Conservation (phyloP, 1,284 basidiomycete genomes). For the Pseudozyma hubeiensis region DNA sequence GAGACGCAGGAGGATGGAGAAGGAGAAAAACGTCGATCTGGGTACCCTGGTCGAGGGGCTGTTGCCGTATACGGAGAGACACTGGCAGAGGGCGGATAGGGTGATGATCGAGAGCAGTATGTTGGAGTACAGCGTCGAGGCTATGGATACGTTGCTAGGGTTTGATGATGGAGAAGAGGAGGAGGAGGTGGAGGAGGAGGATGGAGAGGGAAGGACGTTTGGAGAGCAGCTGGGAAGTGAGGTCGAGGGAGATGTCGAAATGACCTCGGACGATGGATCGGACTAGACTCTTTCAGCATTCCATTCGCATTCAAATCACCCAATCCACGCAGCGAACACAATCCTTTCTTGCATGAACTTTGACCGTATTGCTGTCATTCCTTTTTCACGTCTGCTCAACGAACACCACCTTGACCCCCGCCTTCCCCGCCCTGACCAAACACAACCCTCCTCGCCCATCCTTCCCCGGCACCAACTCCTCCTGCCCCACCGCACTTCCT, state of each 20-base stretch:
- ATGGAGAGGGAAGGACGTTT: conserved; percentile 14
- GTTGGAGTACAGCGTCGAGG: conserved; percentile 87
- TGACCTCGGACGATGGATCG: conserved; percentile 10
- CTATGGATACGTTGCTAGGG: conserved; percentile 79
- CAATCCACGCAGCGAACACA: too few relatives aligned
- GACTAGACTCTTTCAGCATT: not conserved
- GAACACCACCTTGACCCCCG: conserved; percentile 11
- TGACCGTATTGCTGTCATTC: not conserved
- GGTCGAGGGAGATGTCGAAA: conserved; percentile 13
- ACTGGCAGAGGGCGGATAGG: conserved; percentile 84
- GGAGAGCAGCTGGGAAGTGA: conserved; percentile 19
- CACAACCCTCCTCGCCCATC: conserved; percentile 2
- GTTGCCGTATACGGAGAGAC: conserved; percentile 92
- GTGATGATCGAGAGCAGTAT: conserved; percentile 92
- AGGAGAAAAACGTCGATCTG: conserved; percentile 71
- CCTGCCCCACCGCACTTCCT: not conserved
- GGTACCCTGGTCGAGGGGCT: conserved; percentile 82
- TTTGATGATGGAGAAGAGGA: conserved; percentile 11
- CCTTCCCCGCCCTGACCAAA: conserved; percentile 27
- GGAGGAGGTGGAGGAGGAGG: conserved; percentile 5
- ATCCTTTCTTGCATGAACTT: too few relatives aligned
- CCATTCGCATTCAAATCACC: too few relatives aligned
- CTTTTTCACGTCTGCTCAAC: not conserved
- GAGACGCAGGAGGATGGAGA: conserved; percentile 45
- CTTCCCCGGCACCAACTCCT: conserved; percentile 2